Conservation (phyloP, 257 asterid genomes). For the Cruciata laevipes region DNA sequence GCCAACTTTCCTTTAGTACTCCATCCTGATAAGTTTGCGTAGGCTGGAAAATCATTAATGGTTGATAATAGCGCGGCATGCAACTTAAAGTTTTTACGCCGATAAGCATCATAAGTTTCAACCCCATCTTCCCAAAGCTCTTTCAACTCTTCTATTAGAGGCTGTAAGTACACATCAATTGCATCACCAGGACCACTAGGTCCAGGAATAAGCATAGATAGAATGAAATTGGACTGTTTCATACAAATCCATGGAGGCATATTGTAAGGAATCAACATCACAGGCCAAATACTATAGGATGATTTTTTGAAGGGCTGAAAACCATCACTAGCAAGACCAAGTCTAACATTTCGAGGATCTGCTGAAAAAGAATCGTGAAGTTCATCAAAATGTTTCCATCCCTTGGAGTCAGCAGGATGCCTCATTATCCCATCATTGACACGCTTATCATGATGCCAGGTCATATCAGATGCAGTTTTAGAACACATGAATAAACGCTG, state of each 20-base stretch:
- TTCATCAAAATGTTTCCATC: neutral
- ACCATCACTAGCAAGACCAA: neutral
- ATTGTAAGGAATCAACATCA: neutral
- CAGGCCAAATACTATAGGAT: neutral
- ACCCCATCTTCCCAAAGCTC: neutral
- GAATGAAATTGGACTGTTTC: neutral
- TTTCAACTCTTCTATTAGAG: neutral
- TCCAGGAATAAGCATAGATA: neutral
- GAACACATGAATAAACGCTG: conserved; percentile 12
- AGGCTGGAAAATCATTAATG: conserved; percentile 9
- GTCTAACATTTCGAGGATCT: neutral
- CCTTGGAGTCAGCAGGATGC: neutral
- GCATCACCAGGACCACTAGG: neutral
- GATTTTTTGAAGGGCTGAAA: neutral
- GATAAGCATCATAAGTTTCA: neutral
- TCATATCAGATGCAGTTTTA: neutral
- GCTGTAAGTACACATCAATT: neutral
- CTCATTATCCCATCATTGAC: neutral
- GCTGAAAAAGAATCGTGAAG: neutral
- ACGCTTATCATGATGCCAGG: neutral
- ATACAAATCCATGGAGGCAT: conserved; percentile 1
- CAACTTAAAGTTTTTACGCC: neutral
- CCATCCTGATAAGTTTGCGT: neutral
- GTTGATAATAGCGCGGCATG: neutral
- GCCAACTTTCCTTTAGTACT: neutral